Evolutionary conservation across 202 grass and related monocot genomes (phyloP), one percentile per base, ranked within the genome.

Genomic region (Zoysia matrella): DNA sequence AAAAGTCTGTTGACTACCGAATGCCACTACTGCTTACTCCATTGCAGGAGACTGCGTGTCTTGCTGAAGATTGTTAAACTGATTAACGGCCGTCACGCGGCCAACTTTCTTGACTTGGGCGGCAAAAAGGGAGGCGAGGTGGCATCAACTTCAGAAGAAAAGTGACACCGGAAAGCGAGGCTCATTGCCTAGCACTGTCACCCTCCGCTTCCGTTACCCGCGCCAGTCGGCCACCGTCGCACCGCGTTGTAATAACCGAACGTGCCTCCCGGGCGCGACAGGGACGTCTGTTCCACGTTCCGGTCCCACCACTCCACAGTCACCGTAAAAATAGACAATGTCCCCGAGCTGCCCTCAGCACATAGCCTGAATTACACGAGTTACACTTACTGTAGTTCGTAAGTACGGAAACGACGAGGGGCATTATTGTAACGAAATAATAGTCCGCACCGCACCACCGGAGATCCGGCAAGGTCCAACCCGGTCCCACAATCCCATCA

Each of bases 201-300:
- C 22, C 39, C 39, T 2, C 11, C 62, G 13, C 62, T 65, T 42
- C 22, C 22, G 22, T 30, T 30, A 30, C 22, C 22, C 2, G 22
- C 22, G 22, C 22, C 22, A 30, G 22, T 30, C 22, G 22, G 22
- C 22, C 22, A 30, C 22, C 22, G 22, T 30, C 22, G 22, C 22
- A 30, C 22, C 22, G 22, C 22, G 22, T 30, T 30, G 22, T 0
- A 30, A 30, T 30, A 30, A 30, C 22, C 22, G 22, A 30, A 30
- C 22, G 22, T 30, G 2, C 0, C 46, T 40, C 65, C 10, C 36
- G 36, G 4, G 43, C 22, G 22, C 22, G 22, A 50, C 45, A 45
- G 60, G 66, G 69, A 85, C 83, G 15, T 52, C n/a, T n/a, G 69
- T 69, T 86, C 64, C 77, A 86, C 77, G 84, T 81, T 30, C 49